Evolutionary conservation across 179 eudicot genomes (phyloP), one percentile per base, ranked within the genome.

Genomic region (Kewa caespitosa): DNA sequence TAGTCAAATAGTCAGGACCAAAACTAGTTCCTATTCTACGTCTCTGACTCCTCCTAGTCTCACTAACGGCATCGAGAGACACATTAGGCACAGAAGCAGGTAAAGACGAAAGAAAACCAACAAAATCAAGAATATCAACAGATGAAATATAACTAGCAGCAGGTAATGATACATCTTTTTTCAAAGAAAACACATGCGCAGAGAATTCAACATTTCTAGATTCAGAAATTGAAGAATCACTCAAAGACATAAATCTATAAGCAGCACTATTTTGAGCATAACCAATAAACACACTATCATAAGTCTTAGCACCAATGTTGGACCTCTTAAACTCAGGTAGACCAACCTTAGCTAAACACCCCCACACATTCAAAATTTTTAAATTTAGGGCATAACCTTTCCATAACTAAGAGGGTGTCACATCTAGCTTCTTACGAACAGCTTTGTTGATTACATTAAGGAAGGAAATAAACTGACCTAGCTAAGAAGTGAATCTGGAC

Each of bases 11-110:
- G 20, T 70, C 41, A 18, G 18, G 62, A 3, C 74, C 30, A 70
- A 32, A 70, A 12, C 20, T 33, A 48, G 41, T 50, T 36, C 52
- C 63, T 1, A 15, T 22, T 48, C 74, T 68, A 41, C 10, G 42
- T 38, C 74, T 70, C 17, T 70, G 48, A 6, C 32, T 70, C 28
- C 32, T 70, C 25, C 74, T 52, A 52, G 74, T 61, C 34, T 50
- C 62, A 36, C 4, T 28, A 42, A 25, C 55, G 1, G 10, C 10
- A 31, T 39, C 54, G n/a, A n/a, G n/a, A n/a, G n/a, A n/a, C n/a
- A n/a, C n/a, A n/a, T n/a, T n/a, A n/a, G n/a, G n/a, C 10, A 6
- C 15, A 41, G 2, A 2, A 39, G 18, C 18, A 41, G 54, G 30
- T 23, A 2, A 23, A 64, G 42, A 22, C 6, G 11, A 18, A 64